Evolutionary conservation across 139 green algal species (phyloP), one percentile per base, ranked within the genome.

Genomic region (Chlamydomonas sphaeroides): DNA sequence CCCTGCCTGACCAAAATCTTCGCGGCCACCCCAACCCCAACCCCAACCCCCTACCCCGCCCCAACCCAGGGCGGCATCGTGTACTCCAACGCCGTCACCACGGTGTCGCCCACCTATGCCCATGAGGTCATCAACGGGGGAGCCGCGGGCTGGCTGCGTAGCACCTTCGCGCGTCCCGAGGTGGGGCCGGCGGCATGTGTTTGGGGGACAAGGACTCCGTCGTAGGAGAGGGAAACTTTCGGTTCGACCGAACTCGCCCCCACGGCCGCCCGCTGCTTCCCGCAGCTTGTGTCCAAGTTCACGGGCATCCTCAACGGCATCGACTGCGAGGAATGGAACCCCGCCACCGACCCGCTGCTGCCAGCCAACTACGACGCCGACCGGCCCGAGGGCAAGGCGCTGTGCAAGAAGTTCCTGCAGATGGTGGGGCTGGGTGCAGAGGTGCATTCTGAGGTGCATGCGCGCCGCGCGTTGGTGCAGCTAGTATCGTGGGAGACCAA

Each of bases 241-340:
- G n/a, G n/a, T n/a, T n/a, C n/a, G n/a, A n/a, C n/a, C n/a, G n/a
- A n/a, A n/a, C n/a, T n/a, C n/a, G n/a, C n/a, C n/a, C n/a, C n/a
- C n/a, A n/a, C n/a, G n/a, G n/a, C n/a, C n/a, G n/a, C n/a, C 45
- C 11, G 45, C 45, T 41, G 41, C 33, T 26, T 4, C 65, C 78
- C 84, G 59, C 73, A 90, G 71, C 69, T 92, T 25, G 17, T 36
- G 3, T 51, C 38, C 68, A 97, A 95, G 89, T 95, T 95, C 78
- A 30, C 68, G n/a, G 97, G 97, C 61, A 90, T 99, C 53, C 89
- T 99, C 15, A 99, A 99, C 84, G 97, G 96, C 82, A 98, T 99
- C 65, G 96, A 99, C 88, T 91, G 79, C 0, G 83, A 80, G 53
- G 83, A 94, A 68, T 98, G 96, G 96, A 88, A 98, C 85, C 95